Conservation (phyloP, 2,329 filamentous ascomycete genomes). For the Phaeosphaeriaceae sp. region DNA sequence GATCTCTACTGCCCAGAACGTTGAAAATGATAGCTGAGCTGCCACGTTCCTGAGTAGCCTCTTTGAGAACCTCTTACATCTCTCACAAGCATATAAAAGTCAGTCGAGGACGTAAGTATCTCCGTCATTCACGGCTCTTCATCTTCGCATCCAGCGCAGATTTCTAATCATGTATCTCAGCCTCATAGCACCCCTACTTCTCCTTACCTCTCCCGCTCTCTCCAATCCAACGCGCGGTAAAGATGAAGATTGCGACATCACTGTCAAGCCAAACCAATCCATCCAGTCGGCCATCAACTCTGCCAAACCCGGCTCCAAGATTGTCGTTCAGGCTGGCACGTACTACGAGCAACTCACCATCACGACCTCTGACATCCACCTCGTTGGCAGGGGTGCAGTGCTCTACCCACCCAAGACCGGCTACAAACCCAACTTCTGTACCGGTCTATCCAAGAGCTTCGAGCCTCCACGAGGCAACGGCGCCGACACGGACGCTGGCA, state of each 20-base stretch:
- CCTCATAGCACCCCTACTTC: background rate
- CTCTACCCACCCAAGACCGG: slow-evolving; percentile 6
- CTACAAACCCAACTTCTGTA: slow-evolving; percentile 11
- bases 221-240: slow-evolving; percentile 3
- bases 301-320: slow-evolving; percentile 10
- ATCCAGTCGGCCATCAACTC: slow-evolving; percentile 14
- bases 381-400: slow-evolving; percentile 13
- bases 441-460: slow-evolving; percentile 6
- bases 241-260: slow-evolving; percentile 5
- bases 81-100: background rate
- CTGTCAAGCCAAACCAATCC: slow-evolving; percentile 9
- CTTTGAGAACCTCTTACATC: background rate
- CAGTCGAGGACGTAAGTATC: background rate
- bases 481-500: slow-evolving; percentile 11
- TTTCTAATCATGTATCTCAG: background rate
- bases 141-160: background rate
- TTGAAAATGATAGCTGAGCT: background rate
- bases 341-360: slow-evolving; percentile 18
- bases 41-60: background rate
- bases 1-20: background rate
- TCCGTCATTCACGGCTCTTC: background rate
- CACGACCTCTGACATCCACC: slow-evolving; percentile 13
- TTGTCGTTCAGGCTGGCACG: slow-evolving; percentile 14
- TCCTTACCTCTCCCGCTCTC: background rate
- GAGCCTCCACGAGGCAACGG: background rate